Base-by-base conservation (phyloP, 2,329 filamentous ascomycete genomes). In the Beauveria rudraprayagi region DNA sequence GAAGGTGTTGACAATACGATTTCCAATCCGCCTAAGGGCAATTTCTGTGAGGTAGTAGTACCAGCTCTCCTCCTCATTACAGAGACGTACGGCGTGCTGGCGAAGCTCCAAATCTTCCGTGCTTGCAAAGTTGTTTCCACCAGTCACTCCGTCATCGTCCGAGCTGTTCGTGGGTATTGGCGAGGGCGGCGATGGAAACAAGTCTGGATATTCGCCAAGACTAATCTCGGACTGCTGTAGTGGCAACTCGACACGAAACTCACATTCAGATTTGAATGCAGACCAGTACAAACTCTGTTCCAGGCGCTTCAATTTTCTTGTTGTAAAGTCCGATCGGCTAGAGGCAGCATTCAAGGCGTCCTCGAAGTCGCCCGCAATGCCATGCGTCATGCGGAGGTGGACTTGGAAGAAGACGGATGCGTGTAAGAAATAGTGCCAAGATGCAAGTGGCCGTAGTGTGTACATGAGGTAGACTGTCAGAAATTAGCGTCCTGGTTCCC, bases 11-110 rank as follows among this genome's bases (percentile, higher is more conserved):
- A 76, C 65, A 22, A 77, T 72, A 22, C 75, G 70, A 59, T 78
- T 77, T 46, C 72, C 72, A 48, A 78, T 75, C 3, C 76, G 70
- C 2, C 76, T 67, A 5, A 75, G 68, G 0, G 76, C 73, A 51
- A 78, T 73, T 59, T 78, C 76, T 1, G 76, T 75, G 7, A 76
- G 68, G 57, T 78, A 78, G 63, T 77, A 77, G 64, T 74, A 77
- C 76, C 76, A 77, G 60, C 72, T 73, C 56, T 74, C 67, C 51
- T 75, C 69, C 63, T 75, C 67, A 40, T 69, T 65, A 40, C 63
- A 65, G 26, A 64, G 64, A 11, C 66, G 63, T 14, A 61, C 61
- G 4, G 65, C 61, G 26, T 67, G 65, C 28, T 56, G 61, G 19
- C 65, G 52, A 19, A 66, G 60, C 40, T 66, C 65, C 16, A 63